These are phyloP conservation scores for Mycena rebaudengoi DNA, from an alignment of 768 basidiomycete genomes.

Conservation along the genomic window DNA sequence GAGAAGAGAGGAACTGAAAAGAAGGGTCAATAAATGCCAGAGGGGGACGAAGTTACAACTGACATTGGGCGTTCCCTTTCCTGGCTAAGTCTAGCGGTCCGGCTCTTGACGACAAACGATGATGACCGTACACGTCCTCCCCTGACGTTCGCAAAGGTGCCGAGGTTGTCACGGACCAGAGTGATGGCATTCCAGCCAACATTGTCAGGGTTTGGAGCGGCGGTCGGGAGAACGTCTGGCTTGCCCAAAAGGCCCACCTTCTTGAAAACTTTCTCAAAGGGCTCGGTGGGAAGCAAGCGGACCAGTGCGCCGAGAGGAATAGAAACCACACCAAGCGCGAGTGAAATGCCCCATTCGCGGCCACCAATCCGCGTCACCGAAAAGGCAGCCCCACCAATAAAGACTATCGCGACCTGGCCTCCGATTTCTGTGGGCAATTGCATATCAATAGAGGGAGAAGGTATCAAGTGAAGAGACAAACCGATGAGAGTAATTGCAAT, in stretches of 20 bases:
- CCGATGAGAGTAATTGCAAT: constrained; percentile 86
- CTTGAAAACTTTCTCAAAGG: constrained; percentile 73
- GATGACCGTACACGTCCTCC: constrained; percentile 91
- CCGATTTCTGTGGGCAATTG: constrained; percentile 70
- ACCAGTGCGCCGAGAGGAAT: constrained; percentile 88
- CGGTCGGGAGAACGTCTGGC: constrained; percentile 71
- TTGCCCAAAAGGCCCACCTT: constrained; percentile 67
- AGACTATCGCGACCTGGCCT: constrained; percentile 88
- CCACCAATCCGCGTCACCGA: constrained; percentile 82
- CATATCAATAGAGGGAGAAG: constrained; percentile 13
- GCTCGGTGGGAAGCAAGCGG: constrained; percentile 81
- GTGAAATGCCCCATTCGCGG: constrained; percentile 92
- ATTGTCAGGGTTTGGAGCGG: constrained; percentile 60
- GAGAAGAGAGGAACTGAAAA: constrained; percentile 57
- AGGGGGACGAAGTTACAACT: constrained; percentile 18
- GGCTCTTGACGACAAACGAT: constrained; percentile 84
- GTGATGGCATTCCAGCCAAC: constrained; percentile 81
- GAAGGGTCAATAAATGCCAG: not conserved
- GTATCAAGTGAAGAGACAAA: constrained; percentile 43
- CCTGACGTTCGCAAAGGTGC: constrained; percentile 82
- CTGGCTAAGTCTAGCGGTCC: constrained; percentile 63
- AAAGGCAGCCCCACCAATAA: constrained; percentile 92
- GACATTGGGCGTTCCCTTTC: constrained; percentile 59
- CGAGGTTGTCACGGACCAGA: constrained; percentile 86
- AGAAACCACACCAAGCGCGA: constrained; percentile 87